Conservation (phyloP, 1,139 yeast genomes). For the Pichia sp. region DNA sequence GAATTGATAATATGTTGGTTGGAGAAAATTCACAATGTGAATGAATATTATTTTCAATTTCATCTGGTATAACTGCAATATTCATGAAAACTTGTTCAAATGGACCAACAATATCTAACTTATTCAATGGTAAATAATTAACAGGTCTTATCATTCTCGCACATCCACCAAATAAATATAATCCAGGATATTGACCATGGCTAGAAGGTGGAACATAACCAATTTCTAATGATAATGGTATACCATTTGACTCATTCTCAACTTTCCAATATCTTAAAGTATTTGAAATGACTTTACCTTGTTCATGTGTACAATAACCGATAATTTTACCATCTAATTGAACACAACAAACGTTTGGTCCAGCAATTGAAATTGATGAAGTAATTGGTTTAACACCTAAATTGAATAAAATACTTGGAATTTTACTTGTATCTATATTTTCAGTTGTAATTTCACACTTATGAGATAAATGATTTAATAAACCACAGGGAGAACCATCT, state of each 20-base stretch:
- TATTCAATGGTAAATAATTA: conserved; percentile 77
- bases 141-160: conserved; percentile 97
- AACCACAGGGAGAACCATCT: conserved; percentile 99
- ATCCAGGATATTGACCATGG: conserved; percentile 97
- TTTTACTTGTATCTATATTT: conserved; percentile 64
- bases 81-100: conserved; percentile 97
- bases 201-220: conserved; percentile 94
- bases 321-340: conserved; percentile 89
- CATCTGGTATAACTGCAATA: conserved; percentile 91
- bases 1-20: conserved; percentile 84
- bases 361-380: conserved; percentile 61
- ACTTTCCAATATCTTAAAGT: conserved; percentile 92
- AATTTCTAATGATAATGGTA: conserved; percentile 82
- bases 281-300: conserved; percentile 81
- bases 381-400: conserved; percentile 81
- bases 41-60: conserved; percentile 74
- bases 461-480: conserved; percentile 92
- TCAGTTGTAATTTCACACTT: conserved; percentile 82
- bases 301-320: conserved; percentile 92
- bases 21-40: conserved; percentile 93
- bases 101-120: conserved; percentile 87
- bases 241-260: conserved; percentile 56
- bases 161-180: conserved; percentile 82
- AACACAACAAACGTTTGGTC: conserved; percentile 81
- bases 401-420: conserved; percentile 59